Evolutionary conservation across 2,329 filamentous ascomycete species (phyloP), one percentile per base, ranked within the genome.

Genomic region (Neurospora sp.): DNA sequence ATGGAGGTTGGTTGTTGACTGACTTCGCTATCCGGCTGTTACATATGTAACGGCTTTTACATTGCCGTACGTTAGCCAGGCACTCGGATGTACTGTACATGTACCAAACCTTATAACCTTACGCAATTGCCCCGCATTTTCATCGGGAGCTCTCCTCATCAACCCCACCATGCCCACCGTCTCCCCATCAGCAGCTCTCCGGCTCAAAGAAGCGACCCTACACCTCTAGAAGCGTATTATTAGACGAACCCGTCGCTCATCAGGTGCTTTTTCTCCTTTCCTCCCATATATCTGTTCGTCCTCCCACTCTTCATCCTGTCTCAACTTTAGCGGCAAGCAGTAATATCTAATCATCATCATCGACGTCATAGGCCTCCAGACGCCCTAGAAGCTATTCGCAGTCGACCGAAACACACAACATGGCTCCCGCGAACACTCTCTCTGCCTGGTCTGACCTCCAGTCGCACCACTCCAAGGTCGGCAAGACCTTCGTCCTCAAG

Each of bases 401-500:
- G 28, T 39, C 65, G 36, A 66, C 10, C 65, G 37, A 52, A 62
- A 17, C 67, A 46, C n/a, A 38, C 28, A 17, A 46, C 67, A 90
- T 97, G 88, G 87, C 92, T 76, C 93, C 96, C 84, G 91, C 95
- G 76, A 93, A 89, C 79, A 91, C 93, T 73, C 90, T 97, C 76
- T 85, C 89, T 76, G 90, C 93, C 79, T 99, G 96, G 95, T 87
- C 91, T 80, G 88, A 92, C 80, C 93, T 99, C 78, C 92, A 97
- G 83, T 87, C 92, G 78, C 94, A 98, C 83, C 93, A 96, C 83
- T 90, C 92, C 82, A 87, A 86, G 73, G 88, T 96, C 66, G 94
- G 93, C 78, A 94, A 94, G 84, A 89, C 90, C 79, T 96, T 98
- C 79, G 90, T 97, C 73, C 88, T 98, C 74, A 97, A 97, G 84